Evolutionary conservation across 1,284 basidiomycete species (phyloP).

Genomic region (Tylopilus orsonianus): DNA sequence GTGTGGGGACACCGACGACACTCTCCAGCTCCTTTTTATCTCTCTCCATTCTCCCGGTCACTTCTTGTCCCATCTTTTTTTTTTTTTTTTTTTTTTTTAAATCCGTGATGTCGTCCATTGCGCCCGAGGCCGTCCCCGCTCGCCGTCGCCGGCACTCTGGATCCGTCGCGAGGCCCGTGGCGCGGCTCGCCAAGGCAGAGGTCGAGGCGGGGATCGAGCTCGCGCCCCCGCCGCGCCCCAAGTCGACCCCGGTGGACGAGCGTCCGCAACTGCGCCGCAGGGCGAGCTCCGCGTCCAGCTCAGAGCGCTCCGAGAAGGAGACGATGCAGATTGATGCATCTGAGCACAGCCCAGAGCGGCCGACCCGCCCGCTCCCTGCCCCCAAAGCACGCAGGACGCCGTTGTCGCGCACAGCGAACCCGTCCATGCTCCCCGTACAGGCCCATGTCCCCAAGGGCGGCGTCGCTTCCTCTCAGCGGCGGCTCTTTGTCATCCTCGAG

Average conservation of each 20-base stretch:
- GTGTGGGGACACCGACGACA: too few relatives aligned
- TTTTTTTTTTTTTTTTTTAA: constrained; percentile 1
- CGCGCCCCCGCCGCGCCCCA: constrained; percentile 33
- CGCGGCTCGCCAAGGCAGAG: neutral
- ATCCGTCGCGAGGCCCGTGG: constrained; percentile 24
- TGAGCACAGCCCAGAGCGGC: constrained; percentile 34
- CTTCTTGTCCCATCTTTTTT: too few relatives aligned
- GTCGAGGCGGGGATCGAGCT: constrained; percentile 11
- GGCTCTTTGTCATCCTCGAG: constrained; percentile 89
- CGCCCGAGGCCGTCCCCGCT: neutral
- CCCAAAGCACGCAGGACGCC: constrained; percentile 50
- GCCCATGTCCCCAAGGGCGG: constrained; percentile 75
- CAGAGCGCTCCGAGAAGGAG: constrained; percentile 35
- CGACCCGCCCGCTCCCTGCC: constrained; percentile 50
- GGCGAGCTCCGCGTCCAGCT: constrained; percentile 26
- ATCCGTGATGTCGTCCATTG: constrained; percentile 20
- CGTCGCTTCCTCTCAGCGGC: constrained; percentile 57
- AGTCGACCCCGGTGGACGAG: constrained; percentile 36
- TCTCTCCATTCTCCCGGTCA: neutral
- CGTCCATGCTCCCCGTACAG: constrained; percentile 76
- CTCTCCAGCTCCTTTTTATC: neutral
- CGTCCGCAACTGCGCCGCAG: constrained; percentile 23
- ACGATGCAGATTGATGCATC: constrained; percentile 28
- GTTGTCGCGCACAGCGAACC: constrained; percentile 54
- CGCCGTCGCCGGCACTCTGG: constrained; percentile 36